Percentiles rank a stretch among this genome's conserved stretches.
These are phyloP conservation scores for Anthracocystis walkeri DNA, from an alignment of 1,284 basidiomycete species.

Conservation along the genomic window DNA sequence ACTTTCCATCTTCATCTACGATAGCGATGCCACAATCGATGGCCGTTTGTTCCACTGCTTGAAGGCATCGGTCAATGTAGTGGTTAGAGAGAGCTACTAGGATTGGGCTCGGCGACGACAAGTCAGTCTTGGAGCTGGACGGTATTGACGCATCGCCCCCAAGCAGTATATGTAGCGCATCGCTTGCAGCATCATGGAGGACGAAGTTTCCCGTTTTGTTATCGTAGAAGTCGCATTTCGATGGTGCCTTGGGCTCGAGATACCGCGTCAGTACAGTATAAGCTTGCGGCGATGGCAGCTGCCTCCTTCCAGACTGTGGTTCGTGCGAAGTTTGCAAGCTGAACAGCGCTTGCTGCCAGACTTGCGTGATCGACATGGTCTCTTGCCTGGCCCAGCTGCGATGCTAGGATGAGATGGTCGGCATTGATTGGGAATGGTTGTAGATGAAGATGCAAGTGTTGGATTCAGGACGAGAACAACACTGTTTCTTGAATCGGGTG, in stretches of 20 bases:
- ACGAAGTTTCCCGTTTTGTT: neutral
- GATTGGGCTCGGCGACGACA: conserved; percentile 20
- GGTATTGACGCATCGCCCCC: conserved; percentile 9
- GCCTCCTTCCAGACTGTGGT: neutral
- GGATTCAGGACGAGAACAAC: conserved; percentile 24
- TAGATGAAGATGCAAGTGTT: conserved; percentile 15
- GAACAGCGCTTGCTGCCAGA: conserved; percentile 31
- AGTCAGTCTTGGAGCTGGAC: conserved; percentile 28
- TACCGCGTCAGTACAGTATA: conserved; percentile 19
- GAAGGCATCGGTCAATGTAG: conserved; percentile 23
- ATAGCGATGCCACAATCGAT: neutral
- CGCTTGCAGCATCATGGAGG: conserved; percentile 1
- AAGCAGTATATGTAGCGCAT: conserved; percentile 10
- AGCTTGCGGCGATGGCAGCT: conserved; percentile 15
- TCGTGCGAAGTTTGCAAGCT: conserved; percentile 5
- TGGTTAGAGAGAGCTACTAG: conserved; percentile 31
- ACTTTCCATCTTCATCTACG: neutral
- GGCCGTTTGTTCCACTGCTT: conserved; percentile 6
- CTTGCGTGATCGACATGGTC: conserved; percentile 27
- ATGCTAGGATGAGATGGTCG: neutral
- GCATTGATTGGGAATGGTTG: neutral
- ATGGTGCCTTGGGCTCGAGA: conserved; percentile 23
- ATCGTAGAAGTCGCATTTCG: conserved; percentile 21
- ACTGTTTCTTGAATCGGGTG: neutral
- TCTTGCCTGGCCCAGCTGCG: neutral